phyloP scores from a whole-genome alignment of 148 eudicot genomes.

The Suaeda aralocaspica region DNA sequence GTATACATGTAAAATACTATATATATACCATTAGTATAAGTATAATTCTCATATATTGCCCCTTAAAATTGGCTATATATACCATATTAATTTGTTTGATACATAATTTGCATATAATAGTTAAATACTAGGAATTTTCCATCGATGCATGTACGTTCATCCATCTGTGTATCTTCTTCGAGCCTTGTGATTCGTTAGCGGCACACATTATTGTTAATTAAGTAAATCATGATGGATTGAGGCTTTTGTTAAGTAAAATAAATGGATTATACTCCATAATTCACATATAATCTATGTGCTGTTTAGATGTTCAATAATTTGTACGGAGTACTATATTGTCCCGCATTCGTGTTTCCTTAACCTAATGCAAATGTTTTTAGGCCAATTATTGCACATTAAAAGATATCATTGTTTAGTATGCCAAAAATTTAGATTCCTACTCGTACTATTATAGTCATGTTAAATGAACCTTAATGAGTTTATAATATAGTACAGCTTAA shows the following conservation, averaged over 20 bases:
- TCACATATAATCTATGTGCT: too few relatives aligned
- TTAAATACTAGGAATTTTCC: too few relatives aligned
- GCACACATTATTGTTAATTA: too few relatives aligned
- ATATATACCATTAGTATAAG: too few relatives aligned
- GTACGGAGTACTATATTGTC: background rate
- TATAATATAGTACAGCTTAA: conserved; percentile 1
- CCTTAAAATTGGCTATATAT: too few relatives aligned
- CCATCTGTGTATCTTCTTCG: background rate
- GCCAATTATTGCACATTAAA: conserved; percentile 21
- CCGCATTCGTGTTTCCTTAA: conserved; percentile 25
- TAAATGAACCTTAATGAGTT: background rate
- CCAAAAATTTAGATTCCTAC: conserved; percentile 9
- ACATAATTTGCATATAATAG: too few relatives aligned
- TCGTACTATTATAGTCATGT: background rate
- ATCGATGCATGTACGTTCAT: too few relatives aligned
- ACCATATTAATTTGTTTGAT: too few relatives aligned
- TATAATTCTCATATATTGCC: too few relatives aligned
- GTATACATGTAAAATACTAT: too few relatives aligned
- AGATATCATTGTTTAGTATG: background rate
- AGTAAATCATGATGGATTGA: too few relatives aligned
- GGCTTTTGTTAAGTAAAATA: background rate
- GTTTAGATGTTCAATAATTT: background rate
- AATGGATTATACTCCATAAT: background rate
- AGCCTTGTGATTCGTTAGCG: too few relatives aligned
- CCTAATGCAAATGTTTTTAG: conserved; percentile 28